phyloP scores from a whole-genome alignment of 2,329 filamentous ascomycete species.

The Neofusicoccum kwambonambiense region DNA sequence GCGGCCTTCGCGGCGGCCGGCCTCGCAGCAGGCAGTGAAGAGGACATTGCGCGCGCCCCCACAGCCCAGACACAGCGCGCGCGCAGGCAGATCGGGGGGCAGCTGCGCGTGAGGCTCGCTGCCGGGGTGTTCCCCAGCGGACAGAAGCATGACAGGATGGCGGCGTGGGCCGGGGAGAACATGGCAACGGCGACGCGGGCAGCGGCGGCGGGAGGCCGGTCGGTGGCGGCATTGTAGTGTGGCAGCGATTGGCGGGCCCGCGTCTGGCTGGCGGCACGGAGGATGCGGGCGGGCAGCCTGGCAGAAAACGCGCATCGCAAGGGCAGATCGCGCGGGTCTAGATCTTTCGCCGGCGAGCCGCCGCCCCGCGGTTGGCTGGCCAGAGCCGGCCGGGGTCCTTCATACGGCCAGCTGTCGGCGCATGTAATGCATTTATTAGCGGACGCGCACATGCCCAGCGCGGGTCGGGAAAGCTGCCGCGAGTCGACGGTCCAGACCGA shows the following conservation, averaged over 20 bases:
- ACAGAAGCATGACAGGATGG: conserved; percentile 34
- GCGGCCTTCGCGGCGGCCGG: background rate
- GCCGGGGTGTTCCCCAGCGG: conserved; percentile 52
- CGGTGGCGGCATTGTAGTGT: background rate
- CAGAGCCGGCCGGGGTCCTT: background rate
- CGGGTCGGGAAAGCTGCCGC: conserved; percentile 9
- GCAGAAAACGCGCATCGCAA: background rate
- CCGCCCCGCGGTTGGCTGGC: conserved; percentile 7
- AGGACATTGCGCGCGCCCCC: conserved; percentile 59
- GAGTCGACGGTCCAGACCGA: background rate
- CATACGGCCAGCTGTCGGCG: background rate
- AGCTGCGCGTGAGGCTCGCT: conserved; percentile 48
- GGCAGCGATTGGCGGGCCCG: background rate
- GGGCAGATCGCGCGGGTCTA: background rate
- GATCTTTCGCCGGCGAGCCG: background rate
- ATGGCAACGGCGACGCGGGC: background rate
- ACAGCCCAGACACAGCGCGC: conserved; percentile 55
- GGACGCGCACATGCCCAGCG: background rate
- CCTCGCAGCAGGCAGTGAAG: conserved; percentile 41
- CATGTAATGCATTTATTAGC: conserved; percentile 11
- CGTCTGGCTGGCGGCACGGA: background rate
- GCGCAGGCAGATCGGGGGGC: conserved; percentile 50
- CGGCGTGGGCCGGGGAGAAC: background rate
- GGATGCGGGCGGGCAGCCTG: background rate
- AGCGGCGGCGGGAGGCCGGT: background rate